Percentiles rank a stretch among this genome's conserved stretches.
phyloP scores from a whole-genome alignment of 2,329 filamentous ascomycete species.

The Trichoderma koningii region DNA sequence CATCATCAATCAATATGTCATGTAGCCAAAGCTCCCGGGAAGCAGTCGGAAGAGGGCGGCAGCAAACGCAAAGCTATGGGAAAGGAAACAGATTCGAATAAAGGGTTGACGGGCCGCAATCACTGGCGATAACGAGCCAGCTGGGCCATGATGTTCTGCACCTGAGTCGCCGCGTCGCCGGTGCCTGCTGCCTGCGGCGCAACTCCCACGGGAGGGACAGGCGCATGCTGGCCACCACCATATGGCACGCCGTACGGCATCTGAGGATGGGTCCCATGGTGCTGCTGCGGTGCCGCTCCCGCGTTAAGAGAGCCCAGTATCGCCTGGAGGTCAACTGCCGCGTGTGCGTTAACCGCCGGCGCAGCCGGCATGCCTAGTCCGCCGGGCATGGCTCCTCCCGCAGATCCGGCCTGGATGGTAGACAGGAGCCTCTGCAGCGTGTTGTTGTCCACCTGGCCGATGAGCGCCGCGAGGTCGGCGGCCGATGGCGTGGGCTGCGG shows the following conservation, averaged over 20 bases:
- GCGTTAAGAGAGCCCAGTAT: conserved; percentile 47
- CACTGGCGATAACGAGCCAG: conserved; percentile 65
- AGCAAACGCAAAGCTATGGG: conserved; percentile 13
- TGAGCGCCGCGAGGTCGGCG: conserved; percentile 62
- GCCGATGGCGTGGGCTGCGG: conserved; percentile 37
- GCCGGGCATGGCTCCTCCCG: conserved; percentile 29
- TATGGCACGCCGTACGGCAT: conserved; percentile 38
- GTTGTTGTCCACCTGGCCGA: conserved; percentile 67
- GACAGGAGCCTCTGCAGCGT: conserved; percentile 71
- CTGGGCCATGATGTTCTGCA: conserved; percentile 76
- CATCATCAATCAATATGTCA: conserved; percentile 23
- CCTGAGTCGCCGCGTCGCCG: conserved; percentile 51
- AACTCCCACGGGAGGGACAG: conserved; percentile 35
- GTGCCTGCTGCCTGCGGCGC: conserved; percentile 32
- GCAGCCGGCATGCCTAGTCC: conserved; percentile 30
- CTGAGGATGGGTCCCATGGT: conserved; percentile 32
- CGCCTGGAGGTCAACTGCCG: conserved; percentile 50
- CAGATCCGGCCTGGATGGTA: conserved; percentile 49
- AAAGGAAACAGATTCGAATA: not conserved
- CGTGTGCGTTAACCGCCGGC: conserved; percentile 32
- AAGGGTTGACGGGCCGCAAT: not conserved
- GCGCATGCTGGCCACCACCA: conserved; percentile 35
- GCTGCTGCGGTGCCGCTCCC: conserved; percentile 33
- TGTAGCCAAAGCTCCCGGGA: not conserved
- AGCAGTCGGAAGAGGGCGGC: not conserved